Base-by-base conservation (phyloP, 2,329 filamentous ascomycete species). In the Fusarium sp. region DNA sequence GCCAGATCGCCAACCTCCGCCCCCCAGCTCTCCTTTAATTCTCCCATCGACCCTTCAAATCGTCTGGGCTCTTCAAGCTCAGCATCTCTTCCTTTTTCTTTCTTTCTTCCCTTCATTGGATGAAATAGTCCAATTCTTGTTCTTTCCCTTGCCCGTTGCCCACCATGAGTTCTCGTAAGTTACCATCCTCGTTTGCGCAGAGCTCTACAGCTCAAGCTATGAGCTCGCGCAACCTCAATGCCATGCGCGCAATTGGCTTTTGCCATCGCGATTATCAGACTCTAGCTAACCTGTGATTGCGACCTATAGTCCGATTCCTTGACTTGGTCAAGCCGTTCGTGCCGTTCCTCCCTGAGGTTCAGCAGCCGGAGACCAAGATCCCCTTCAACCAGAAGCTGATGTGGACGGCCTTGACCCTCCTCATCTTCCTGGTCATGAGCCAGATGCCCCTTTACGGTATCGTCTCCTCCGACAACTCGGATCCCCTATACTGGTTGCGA, bases 361-460 rank as follows among this genome's bases (percentile, higher is more conserved):
- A 95, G 86, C 92, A 97, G 80, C 96, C 96, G 76, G 96, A 99
- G 86, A 97, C 95, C 82, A 98, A 98, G 88, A 92, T 97, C 63
- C 94, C 95, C 75, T 99, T 99, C 91, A 97, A 98, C 88, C 96
- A 98, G 84, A 95, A 95, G 88, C 85, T 96, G 86, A 95, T 95
- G 93, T 96, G 93, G 93, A 96, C 93, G 73, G 93, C 92, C 81
- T 90, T 95, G 81, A 98, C 96, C 72, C 90, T 99, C 76, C 87
- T 99, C 82, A 97, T 98, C 86, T 99, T 99, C 90, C 86, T 99
- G 88, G 94, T 99, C 84, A 99, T 99, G 96, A 98, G 94, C 86
- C 96, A 98, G 86, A 98, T 99, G 96, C 95, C 96, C 72, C 86
- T 96, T 69, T 99, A 99, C 85, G 96, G 96, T 84, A 99, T 99